Base-by-base conservation (phyloP, 805 yeast genomes). In the Wickerhamiella hasegawae region DNA sequence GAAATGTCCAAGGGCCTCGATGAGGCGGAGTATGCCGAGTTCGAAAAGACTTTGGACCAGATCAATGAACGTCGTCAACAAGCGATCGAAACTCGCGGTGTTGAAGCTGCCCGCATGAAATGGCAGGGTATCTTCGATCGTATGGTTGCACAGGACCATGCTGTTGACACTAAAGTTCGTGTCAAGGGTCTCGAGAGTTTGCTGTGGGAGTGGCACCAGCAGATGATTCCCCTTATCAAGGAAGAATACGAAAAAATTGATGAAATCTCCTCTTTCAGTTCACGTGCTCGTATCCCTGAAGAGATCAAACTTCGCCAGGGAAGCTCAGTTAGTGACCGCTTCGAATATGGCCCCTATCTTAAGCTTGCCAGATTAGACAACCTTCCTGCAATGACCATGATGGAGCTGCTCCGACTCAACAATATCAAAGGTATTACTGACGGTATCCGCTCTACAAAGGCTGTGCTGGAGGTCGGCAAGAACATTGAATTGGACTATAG, bases 371-470 rank as follows among this genome's bases (percentile, higher is more conserved):
- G 73, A 16, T 76, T 94, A 0, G 82, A 80, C 40, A 81, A 82
- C 49, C 65, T 85, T 65, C 73, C 84, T 14, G 85, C 82, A 2
- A 73, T 84, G 35, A 73, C 95, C 0, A 79, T 87, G 46, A 59
- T 87, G 48, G 97, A 87, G 55, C 50, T 84, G 24, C 58, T 87
- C 47, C 77, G 78, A 43, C 57, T 79, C 36, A 72, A 76, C 42
- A 70, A 84, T 3, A 72, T 85, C 2, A 76, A 81, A 26, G 92
- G 84, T 27, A 67, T 74, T 21, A 29, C 45, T 2, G 83, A 79
- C 42, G 95, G 94, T 28, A 74, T 83, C 71, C 67, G 85, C 46
- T 76, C 87, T 0, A 81, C 93, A 0, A 66, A 81, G 44, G 84
- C 92, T 0, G 81, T 84, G 12, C 60, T 78, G 15, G 65, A 79